Conservation (phyloP, 2,329 filamentous ascomycete species). For the Fusarium sp. region DNA sequence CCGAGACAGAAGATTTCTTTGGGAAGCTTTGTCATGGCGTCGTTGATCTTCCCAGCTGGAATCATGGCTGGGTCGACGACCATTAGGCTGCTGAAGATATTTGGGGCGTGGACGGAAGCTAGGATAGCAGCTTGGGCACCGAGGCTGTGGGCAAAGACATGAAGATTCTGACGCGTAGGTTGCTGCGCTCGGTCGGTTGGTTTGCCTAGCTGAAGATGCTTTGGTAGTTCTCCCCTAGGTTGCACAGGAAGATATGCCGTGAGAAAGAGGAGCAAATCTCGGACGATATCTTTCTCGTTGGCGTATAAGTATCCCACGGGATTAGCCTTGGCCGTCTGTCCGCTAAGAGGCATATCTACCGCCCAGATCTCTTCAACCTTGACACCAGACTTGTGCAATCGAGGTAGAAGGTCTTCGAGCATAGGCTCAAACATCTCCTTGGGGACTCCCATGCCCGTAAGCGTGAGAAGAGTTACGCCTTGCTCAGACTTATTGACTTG, state of each 20-base stretch:
- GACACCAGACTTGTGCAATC: background rate
- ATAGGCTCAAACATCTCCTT: background rate
- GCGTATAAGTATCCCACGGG: background rate
- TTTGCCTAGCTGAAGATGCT: background rate
- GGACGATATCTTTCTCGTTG: background rate
- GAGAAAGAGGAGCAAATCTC: background rate
- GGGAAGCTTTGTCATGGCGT: background rate
- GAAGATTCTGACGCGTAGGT: background rate
- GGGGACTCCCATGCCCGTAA: background rate
- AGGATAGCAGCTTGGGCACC: background rate
- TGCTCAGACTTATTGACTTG: background rate
- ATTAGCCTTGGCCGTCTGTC: background rate
- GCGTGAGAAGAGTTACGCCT: background rate
- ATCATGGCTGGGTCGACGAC: background rate
- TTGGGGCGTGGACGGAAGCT: background rate
- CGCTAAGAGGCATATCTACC: background rate
- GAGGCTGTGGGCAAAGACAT: background rate
- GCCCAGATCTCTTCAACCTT: background rate
- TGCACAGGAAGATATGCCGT: background rate
- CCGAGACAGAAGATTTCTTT: background rate
- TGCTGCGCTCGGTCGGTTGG: background rate
- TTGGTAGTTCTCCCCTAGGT: background rate
- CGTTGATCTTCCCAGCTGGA: background rate
- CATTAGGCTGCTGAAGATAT: background rate
- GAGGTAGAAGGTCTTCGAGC: background rate